phyloP scores from a whole-genome alignment of 106 monocot genomes.

The Agapanthus africanus region DNA sequence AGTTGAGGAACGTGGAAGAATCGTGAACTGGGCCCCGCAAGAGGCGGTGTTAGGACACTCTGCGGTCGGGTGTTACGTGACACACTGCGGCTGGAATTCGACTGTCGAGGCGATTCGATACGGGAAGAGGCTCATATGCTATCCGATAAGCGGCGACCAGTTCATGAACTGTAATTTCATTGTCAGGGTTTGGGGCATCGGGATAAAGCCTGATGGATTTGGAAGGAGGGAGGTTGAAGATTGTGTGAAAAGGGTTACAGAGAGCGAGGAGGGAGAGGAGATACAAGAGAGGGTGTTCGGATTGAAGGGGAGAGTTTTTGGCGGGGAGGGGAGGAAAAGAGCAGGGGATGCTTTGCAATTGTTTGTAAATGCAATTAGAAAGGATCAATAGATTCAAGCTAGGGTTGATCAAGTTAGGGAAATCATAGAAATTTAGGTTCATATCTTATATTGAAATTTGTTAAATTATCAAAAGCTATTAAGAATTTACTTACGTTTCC shows the following conservation, averaged over 20 bases:
- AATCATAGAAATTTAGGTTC: too few species aligned
- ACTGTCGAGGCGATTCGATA: constrained; percentile 39
- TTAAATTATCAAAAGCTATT: too few species aligned
- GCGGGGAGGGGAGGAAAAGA: constrained; percentile 39
- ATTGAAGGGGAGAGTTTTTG: constrained; percentile 27
- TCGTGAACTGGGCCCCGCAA: constrained; percentile 40
- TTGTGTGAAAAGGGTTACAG: constrained; percentile 46
- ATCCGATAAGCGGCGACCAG: constrained; percentile 62
- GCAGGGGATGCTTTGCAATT: constrained; percentile 13
- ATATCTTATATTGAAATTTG: too few species aligned
- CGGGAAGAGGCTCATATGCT: constrained; percentile 34
- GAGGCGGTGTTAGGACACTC: constrained; percentile 30
- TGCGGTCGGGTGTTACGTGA: constrained; percentile 52
- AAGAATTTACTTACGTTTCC: too few species aligned
- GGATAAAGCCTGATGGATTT: constrained; percentile 22
- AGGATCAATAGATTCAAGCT: too few species aligned
- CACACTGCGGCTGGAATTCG: constrained; percentile 64
- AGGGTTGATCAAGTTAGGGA: too few species aligned
- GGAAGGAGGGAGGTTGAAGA: constrained; percentile 36
- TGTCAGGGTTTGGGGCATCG: constrained; percentile 39
- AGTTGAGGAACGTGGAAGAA: background rate
- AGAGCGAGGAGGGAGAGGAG: constrained; percentile 22
- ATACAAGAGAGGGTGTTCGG: constrained; percentile 34
- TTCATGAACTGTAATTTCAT: constrained; percentile 47
- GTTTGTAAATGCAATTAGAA: constrained; percentile 16